Evolutionary conservation across 805 yeast species (phyloP), one percentile per base, ranked within the genome.

Genomic region (Ogataea populi-albae): DNA sequence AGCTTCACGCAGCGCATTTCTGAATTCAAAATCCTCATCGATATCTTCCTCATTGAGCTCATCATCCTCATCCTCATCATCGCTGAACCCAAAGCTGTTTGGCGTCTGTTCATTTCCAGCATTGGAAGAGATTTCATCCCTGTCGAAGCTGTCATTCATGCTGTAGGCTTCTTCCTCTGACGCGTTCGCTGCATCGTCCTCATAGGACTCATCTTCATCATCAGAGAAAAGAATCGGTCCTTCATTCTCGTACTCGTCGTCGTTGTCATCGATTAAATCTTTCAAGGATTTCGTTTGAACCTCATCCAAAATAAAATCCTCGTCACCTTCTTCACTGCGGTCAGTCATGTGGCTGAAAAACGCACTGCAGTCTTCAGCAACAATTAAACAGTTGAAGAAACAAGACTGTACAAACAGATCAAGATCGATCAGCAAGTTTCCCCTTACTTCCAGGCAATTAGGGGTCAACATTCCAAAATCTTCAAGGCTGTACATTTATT

Each of bases 1-100:
- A 0, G 86, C 91, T 37, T 72, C 80, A 52, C 86, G 66, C 35
- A 84, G 65, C 1, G 82, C 82, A 52, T 81, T 78, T 62, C 73
- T 66, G 43, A 81, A 76, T 41, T 64, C 63, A 46, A 64, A 64
- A 30, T 69, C 68, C 25, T 71, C 75, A 41, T 49, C 71, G 57
- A 35, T 61, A 57, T 46, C 65, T 40, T 45, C 61, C 17, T 59
- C 62, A 32, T 57, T 52, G 22, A 55, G 48, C 6, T 41, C 38
- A 11, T 45, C 55, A 32, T 50, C 55, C 12, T 45, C 55, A 32
- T 50, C 55, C 14, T 50, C 55, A n/a, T 54, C 62, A 32, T 60
- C 64, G 31, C 53, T 49, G 35, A 52, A 56, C 4, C 61, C 60
- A 30, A 54, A 46, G 24, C 42, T 50, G 4, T 45, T 50, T 23